Percentiles rank a stretch among this genome's conserved stretches.
Evolutionary conservation across 257 asterid genomes (phyloP).

Genomic region (Solanum chmielewskii): DNA sequence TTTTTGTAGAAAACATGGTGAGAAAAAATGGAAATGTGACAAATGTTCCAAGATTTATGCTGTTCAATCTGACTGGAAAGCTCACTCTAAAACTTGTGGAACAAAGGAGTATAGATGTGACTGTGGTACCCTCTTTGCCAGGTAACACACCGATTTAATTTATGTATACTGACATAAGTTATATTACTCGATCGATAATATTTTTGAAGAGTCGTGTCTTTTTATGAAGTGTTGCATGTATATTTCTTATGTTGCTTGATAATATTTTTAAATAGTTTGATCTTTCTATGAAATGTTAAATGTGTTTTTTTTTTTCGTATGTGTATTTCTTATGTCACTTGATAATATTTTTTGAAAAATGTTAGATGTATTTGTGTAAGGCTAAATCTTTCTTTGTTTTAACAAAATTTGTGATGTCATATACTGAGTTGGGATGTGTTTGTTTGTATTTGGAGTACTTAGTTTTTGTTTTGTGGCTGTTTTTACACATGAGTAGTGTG

Average conservation of each 20-base stretch:
- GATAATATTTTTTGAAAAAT: no score
- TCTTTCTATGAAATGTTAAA: not conserved
- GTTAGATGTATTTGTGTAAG: not conserved
- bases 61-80: conserved; percentile 89
- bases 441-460: not conserved
- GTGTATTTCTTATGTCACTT: no score
- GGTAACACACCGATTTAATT: conserved; percentile 14
- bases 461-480: conserved; percentile 13
- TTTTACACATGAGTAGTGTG: conserved; percentile 9
- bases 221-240: not conserved
- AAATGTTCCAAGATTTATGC: conserved; percentile 77
- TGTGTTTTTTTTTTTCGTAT: not conserved
- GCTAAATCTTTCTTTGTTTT: not conserved
- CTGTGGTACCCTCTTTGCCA: conserved; percentile 83
- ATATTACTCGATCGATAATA: not conserved
- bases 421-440: not conserved
- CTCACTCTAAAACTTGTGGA: conserved; percentile 83
- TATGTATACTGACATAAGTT: not conserved
- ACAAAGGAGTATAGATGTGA: conserved; percentile 79
- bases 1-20: conserved; percentile 79
- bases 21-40: conserved; percentile 85
- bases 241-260: not conserved
- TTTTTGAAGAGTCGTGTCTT: not conserved
- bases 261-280: not conserved
- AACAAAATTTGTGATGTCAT: not conserved